phyloP scores from a whole-genome alignment of 75 land plant species.

The Cupressus sempervirens region DNA sequence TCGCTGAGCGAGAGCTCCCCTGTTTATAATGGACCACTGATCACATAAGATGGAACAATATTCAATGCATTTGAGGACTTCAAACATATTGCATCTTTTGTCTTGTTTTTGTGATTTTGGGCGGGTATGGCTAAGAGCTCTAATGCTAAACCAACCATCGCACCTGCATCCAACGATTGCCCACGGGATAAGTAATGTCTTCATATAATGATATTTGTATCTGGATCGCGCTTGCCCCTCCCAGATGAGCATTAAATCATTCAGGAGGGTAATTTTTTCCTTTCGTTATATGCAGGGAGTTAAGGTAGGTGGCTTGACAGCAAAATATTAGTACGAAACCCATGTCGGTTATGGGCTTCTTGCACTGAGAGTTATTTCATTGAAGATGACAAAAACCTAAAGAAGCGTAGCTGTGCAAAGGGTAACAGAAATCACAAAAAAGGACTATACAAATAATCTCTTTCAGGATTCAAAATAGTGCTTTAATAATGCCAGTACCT shows the following conservation, averaged over 20 bases:
- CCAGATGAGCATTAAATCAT: neutral
- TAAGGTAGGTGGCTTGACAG: neutral
- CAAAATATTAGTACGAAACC: neutral
- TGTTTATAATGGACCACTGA: neutral
- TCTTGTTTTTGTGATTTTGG: neutral
- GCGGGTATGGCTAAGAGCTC: neutral
- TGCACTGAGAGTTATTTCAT: neutral
- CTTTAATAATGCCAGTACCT: neutral
- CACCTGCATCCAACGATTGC: neutral
- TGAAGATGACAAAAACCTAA: neutral
- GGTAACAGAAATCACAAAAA: neutral
- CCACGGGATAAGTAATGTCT: neutral
- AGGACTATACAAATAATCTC: neutral
- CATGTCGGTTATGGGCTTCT: neutral
- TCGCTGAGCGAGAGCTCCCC: no score
- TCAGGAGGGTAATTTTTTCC: neutral
- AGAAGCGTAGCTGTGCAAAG: neutral
- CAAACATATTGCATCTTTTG: neutral
- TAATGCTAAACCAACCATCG: neutral
- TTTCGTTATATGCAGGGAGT: neutral
- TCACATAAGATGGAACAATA: neutral
- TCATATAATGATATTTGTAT: neutral
- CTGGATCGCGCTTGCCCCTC: neutral
- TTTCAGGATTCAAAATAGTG: neutral
- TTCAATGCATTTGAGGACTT: neutral